These are phyloP conservation scores for Cladosporium sp. DNA, from an alignment of 2,329 filamentous ascomycete species.

Conservation along the genomic window DNA sequence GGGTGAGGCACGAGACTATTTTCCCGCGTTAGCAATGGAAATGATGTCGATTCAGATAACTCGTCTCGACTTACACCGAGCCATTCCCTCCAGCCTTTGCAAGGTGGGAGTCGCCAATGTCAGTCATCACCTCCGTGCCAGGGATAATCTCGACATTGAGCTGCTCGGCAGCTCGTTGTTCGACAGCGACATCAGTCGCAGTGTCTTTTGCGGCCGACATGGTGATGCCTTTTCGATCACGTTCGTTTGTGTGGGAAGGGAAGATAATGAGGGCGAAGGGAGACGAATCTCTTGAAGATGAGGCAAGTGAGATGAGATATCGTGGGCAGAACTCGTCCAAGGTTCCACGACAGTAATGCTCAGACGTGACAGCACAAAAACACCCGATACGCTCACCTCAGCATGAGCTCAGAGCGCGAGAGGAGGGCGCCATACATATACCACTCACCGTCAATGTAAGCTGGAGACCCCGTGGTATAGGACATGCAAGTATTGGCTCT, in stretches of 20 bases:
- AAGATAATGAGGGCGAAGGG: background rate
- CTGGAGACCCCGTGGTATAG: too few relatives aligned
- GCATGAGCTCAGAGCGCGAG: background rate
- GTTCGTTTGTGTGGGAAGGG: background rate
- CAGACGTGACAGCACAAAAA: background rate
- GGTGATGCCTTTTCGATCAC: background rate
- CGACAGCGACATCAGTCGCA: background rate
- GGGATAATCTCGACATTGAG: conserved; percentile 28
- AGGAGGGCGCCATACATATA: background rate
- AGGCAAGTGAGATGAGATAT: background rate
- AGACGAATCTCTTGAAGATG: background rate
- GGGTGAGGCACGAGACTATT: conserved; percentile 26
- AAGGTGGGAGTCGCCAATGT: conserved; percentile 25
- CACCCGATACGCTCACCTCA: conserved; percentile 7
- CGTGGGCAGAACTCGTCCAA: background rate
- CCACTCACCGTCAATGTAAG: background rate
- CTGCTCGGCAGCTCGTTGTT: conserved; percentile 19
- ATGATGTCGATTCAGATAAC: background rate
- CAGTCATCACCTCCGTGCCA: conserved; percentile 29
- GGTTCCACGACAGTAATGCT: background rate
- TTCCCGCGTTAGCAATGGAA: background rate
- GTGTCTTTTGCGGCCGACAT: background rate
- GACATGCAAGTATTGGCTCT: background rate
- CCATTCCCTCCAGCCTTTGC: conserved; percentile 24
- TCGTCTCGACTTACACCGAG: conserved; percentile 22